Conservation (phyloP, 495 filamentous ascomycete species). For the Penicillium macrosclerotiorum region DNA sequence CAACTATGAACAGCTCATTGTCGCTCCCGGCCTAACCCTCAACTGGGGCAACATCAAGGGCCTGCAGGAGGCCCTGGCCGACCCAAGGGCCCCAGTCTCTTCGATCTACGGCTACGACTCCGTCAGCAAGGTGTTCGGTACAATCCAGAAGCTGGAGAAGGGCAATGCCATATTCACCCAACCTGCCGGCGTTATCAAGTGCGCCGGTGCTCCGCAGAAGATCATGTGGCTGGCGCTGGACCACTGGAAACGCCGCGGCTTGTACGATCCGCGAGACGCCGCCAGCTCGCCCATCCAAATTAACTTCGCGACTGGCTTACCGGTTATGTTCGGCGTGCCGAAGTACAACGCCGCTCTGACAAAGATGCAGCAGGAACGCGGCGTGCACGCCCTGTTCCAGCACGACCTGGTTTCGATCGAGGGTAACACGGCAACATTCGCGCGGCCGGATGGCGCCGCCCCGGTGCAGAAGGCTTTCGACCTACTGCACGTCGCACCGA, state of each 20-base stretch:
- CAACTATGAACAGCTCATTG: conserved; percentile 63
- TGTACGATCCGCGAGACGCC: conserved; percentile 48
- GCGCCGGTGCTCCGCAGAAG: conserved; percentile 69
- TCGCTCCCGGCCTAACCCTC: conserved; percentile 60
- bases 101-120: conserved; percentile 64
- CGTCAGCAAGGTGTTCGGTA: conserved; percentile 56
- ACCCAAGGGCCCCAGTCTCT: conserved; percentile 56
- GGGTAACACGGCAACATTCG: conserved; percentile 55
- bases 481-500: conserved; percentile 59
- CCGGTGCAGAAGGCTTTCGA: conserved; percentile 55
- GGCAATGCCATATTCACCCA: conserved; percentile 69
- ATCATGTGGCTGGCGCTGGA: conserved; percentile 69
- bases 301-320: conserved; percentile 60
- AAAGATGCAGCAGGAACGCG: conserved; percentile 57
- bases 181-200: conserved; percentile 64
- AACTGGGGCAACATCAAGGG: conserved; percentile 57
- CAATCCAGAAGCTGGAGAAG: conserved; percentile 51
- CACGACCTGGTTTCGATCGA: conserved; percentile 64
- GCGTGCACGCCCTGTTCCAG: conserved; percentile 64
- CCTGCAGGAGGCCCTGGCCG: conserved; percentile 56
- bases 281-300: conserved; percentile 54
- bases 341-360: conserved; percentile 65
- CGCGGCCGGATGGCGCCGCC: conserved; percentile 40
- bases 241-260: conserved; percentile 59
- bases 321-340: conserved; percentile 66